Base-by-base conservation (phyloP, 1,139 yeast genomes). In the Kodamaea sp. region DNA sequence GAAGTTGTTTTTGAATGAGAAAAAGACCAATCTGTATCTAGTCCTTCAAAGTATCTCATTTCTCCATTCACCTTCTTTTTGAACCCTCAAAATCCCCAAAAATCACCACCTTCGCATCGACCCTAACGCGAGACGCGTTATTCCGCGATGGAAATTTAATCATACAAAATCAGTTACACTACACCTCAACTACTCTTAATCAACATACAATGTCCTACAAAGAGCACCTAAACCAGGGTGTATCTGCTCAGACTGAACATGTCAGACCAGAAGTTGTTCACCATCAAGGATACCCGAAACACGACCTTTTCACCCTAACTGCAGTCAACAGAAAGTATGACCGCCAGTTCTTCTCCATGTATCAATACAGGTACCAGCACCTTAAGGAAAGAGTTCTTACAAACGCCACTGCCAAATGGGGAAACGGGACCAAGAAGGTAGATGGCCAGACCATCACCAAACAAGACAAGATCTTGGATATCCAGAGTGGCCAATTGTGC, bases 391-490 rank as follows among this genome's bases (percentile, higher is more conserved):
- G 85, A 29, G 80, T 83, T 0, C 61, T 69, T 40, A 62, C 64
- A 24, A 72, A 70, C 23, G 75, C 76, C 11, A 40, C 51, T 31
- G 40, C 46, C 25, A 67, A 63, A 46, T 70, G 76, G 76, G 76
- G 76, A 10, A 42, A 72, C 26, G 82, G 79, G 14, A 59, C 69
- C 9, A 55, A 51, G 33, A 51, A 46, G 24, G 50, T 63, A 5
- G 68, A 70, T 24, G 71, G 70, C 1, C 59, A 59, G 35, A 48
- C 48, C 1, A 61, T 70, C 8, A 39, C 40, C 14, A 62, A 52
- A 32, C 74, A 73, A 20, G 77, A 77, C 11, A 88, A 86, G 60
- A 89, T 89, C 8, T 65, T 92, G 42, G 96, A 90, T 54, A 80
- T 90, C 5, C 68, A 70, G 19, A 77, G 79, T 29, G 79, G 83